phyloP scores from a whole-genome alignment of 768 basidiomycete genomes.

The Agrocybe praecox region DNA sequence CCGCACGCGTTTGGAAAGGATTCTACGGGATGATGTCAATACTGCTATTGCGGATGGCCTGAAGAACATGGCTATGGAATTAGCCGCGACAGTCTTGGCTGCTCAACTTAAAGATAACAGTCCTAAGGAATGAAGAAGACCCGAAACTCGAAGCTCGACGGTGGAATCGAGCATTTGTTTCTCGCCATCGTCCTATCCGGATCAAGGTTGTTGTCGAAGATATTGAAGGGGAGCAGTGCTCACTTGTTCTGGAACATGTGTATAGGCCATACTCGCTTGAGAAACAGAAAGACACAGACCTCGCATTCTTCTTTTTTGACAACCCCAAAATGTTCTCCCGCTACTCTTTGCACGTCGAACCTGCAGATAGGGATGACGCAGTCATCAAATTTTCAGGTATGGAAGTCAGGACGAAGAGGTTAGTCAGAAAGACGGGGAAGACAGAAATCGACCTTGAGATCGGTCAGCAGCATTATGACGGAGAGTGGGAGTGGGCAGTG shows the following conservation, averaged over 20 bases:
- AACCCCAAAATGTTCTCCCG: conserved; percentile 28
- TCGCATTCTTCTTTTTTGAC: conserved; percentile 38
- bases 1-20: no score
- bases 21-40: conserved; percentile 37
- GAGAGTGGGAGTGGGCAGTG: conserved; percentile 37
- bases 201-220: conserved; percentile 36
- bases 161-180: conserved; percentile 31
- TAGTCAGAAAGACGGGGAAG: conserved; percentile 37
- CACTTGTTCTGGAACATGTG: conserved; percentile 40
- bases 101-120: no score
- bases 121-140: no score
- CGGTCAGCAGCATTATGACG: conserved; percentile 26
- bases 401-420: conserved; percentile 22
- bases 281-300: conserved; percentile 25
- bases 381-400: conserved; percentile 26
- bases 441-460: conserved; percentile 38
- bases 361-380: conserved; percentile 8
- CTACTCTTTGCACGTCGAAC: conserved; percentile 25
- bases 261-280: conserved; percentile 29
- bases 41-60: no score
- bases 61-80: no score
- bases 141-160: no score
- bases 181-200: conserved; percentile 36
- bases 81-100: no score
- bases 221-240: conserved; percentile 40